These are phyloP conservation scores for Aspergillus sclerotioniger DNA, from an alignment of 495 filamentous ascomycete genomes.

Conservation along the genomic window DNA sequence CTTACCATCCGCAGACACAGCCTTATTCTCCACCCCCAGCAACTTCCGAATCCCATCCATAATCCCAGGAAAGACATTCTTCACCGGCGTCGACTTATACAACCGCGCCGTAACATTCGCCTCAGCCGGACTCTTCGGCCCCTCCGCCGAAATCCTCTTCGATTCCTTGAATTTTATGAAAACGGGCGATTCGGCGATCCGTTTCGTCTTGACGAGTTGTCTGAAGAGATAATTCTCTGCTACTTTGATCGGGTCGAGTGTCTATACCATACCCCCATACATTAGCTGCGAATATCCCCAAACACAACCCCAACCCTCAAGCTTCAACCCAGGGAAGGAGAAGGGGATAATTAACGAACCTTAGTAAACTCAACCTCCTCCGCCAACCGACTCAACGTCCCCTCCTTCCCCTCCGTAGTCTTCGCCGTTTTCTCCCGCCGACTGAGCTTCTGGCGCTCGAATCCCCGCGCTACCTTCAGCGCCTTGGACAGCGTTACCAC, in stretches of 20 bases:
- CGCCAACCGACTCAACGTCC: slow-evolving; percentile 55
- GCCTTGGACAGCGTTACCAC: slow-evolving; percentile 61
- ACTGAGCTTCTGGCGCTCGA: slow-evolving; percentile 85
- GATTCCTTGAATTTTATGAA: slow-evolving; percentile 40
- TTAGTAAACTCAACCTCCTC: slow-evolving; percentile 76
- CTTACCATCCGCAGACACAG: slow-evolving; percentile 36
- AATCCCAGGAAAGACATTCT: slow-evolving; percentile 61
- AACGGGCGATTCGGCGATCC: slow-evolving; percentile 53
- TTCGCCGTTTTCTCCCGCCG: slow-evolving; percentile 69
- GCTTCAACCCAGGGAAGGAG: slow-evolving; percentile 6
- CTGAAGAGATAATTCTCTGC: slow-evolving; percentile 73
- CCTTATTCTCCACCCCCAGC: slow-evolving; percentile 54
- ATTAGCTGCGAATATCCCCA: too few species aligned
- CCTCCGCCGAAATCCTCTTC: slow-evolving; percentile 34
- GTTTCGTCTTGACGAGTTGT: slow-evolving; percentile 69
- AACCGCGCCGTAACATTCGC: slow-evolving; percentile 79
- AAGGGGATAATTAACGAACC: slow-evolving; percentile 37
- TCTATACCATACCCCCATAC: slow-evolving; percentile 32
- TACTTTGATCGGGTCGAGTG: slow-evolving; percentile 61
- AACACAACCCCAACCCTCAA: too few species aligned
- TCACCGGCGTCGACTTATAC: slow-evolving; percentile 72
- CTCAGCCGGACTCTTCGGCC: slow-evolving; percentile 48
- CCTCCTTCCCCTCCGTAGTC: slow-evolving; percentile 32
- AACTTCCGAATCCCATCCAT: slow-evolving; percentile 61
- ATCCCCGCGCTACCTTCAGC: slow-evolving; percentile 78